Evolutionary conservation across 352 stramenopile species (phyloP).

Genomic region (Phytophthora litchii): DNA sequence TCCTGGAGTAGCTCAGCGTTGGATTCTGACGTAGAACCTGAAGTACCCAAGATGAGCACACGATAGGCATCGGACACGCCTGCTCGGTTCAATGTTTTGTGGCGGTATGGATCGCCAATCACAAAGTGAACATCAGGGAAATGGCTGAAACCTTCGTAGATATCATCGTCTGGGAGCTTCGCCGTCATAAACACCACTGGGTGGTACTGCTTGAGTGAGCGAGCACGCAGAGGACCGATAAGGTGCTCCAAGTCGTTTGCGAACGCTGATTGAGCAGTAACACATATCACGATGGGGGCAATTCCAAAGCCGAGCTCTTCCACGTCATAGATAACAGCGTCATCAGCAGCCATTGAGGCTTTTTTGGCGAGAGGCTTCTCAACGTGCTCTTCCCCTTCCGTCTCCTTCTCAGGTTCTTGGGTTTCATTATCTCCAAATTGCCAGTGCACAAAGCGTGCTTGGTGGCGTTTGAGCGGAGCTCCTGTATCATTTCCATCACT

Average conservation of each 20-base stretch:
- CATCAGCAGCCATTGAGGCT: constrained; percentile 29
- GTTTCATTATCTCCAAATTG: constrained; percentile 30
- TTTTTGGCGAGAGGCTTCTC: constrained; percentile 17
- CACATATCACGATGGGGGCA: constrained; percentile 74
- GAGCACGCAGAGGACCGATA: constrained; percentile 72
- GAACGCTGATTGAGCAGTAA: constrained; percentile 63
- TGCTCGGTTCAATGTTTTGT: constrained; percentile 63
- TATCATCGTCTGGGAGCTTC: constrained; percentile 59
- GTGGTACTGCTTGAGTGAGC: constrained; percentile 69
- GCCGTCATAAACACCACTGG: constrained; percentile 72
- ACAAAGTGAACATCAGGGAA: constrained; percentile 81
- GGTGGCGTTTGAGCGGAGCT: constrained; percentile 28
- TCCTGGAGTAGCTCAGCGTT: constrained; percentile 78
- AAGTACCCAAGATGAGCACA: constrained; percentile 76
- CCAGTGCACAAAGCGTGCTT: constrained; percentile 40
- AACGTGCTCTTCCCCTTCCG: constrained; percentile 19
- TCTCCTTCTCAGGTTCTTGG: constrained; percentile 37
- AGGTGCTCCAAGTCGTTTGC: constrained; percentile 81
- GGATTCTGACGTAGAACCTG: constrained; percentile 56
- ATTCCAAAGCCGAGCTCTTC: constrained; percentile 51
- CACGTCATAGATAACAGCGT: constrained; percentile 62
- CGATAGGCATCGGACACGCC: constrained; percentile 67
- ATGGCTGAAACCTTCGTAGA: constrained; percentile 70
- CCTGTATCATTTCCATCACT: constrained; percentile 18
- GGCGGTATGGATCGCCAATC: constrained; percentile 63